A percentile compares a stretch with the other conserved stretches of the same genome.
These are phyloP conservation scores for Colletotrichum sidae DNA, from an alignment of 2,329 filamentous ascomycete genomes.

Conservation along the genomic window DNA sequence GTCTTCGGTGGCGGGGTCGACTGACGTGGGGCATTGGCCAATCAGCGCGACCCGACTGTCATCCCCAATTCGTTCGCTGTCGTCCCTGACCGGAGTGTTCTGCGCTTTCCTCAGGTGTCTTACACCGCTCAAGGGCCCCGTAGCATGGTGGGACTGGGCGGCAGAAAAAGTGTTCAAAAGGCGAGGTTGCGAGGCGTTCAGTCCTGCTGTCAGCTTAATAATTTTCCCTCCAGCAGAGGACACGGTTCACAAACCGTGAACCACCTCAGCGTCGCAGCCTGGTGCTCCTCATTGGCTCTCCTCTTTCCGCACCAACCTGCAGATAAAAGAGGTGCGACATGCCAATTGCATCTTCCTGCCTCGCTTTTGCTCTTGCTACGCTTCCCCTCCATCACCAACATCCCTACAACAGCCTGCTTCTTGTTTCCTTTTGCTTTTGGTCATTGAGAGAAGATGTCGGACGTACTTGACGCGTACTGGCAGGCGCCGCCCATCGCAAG, in stretches of 20 bases:
- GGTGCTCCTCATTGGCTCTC: slow-evolving; percentile 33
- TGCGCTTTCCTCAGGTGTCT: slow-evolving; percentile 1
- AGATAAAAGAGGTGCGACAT: slow-evolving; percentile 17
- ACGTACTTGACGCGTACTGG: slow-evolving; percentile 50
- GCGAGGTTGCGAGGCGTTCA: slow-evolving; percentile 28
- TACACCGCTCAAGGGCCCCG: slow-evolving; percentile 31
- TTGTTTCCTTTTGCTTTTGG: slow-evolving; percentile 12
- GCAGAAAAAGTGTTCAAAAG: slow-evolving; percentile 36
- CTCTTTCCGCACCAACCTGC: slow-evolving; percentile 21
- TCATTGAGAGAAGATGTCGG: slow-evolving; percentile 34
- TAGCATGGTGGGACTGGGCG: background rate
- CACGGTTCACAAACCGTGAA: slow-evolving; percentile 38
- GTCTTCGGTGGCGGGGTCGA: slow-evolving; percentile 2
- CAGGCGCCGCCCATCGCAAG: slow-evolving; percentile 55
- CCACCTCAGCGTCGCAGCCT: slow-evolving; percentile 37
- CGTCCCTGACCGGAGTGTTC: slow-evolving; percentile 16
- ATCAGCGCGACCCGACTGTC: slow-evolving; percentile 7
- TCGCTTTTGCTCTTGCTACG: no score
- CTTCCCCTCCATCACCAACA: slow-evolving; percentile 8
- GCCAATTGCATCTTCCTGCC: slow-evolving; percentile 5
- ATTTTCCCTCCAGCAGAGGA: slow-evolving; percentile 25
- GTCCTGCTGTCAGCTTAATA: slow-evolving; percentile 26
- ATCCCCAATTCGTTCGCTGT: background rate
- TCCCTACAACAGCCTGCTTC: slow-evolving; percentile 23
- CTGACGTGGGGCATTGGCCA: slow-evolving; percentile 33